Evolutionary conservation across 345 rosid species (phyloP).

Genomic region (Pistacia atlantica): DNA sequence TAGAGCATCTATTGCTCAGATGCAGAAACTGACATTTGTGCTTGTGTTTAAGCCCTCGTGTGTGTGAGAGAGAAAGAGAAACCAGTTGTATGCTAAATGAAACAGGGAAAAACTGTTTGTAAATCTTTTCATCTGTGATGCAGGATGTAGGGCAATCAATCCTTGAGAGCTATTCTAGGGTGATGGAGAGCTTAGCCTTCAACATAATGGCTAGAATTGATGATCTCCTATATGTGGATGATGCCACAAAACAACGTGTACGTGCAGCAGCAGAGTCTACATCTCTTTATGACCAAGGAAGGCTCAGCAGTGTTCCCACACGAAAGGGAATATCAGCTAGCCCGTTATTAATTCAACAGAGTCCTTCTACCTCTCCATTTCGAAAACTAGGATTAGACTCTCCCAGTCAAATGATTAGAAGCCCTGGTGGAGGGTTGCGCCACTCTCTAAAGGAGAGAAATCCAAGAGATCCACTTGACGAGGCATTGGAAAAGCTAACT

Average conservation of each 20-base stretch:
- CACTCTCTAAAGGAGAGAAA: slow-evolving; percentile 14
- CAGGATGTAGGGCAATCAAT: slow-evolving; percentile 55
- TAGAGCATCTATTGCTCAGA: no score
- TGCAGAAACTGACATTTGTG: no score
- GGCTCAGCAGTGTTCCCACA: slow-evolving; percentile 21
- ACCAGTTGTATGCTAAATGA: no score
- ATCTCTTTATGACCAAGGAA: slow-evolving; percentile 21
- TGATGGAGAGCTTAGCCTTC: slow-evolving; percentile 49
- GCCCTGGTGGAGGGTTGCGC: background rate
- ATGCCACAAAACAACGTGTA: slow-evolving; percentile 42
- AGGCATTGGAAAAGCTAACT: slow-evolving; percentile 30
- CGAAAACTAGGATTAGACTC: slow-evolving; percentile 9
- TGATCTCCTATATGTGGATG: slow-evolving; percentile 46
- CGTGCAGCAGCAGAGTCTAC: slow-evolving; percentile 28
- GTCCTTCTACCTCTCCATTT: slow-evolving; percentile 16
- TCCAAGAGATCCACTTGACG: slow-evolving; percentile 13
- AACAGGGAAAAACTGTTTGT: no score
- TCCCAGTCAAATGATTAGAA: slow-evolving; percentile 15
- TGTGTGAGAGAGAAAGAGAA: no score
- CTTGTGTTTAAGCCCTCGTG: no score
- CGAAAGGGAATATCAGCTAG: slow-evolving; percentile 26
- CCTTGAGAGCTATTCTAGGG: slow-evolving; percentile 57
- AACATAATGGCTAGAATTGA: slow-evolving; percentile 45
- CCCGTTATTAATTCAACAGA: slow-evolving; percentile 18
- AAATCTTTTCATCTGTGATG: background rate